Evolutionary conservation across 106 monocot species (phyloP).

Genomic region (Gastrodia elata): DNA sequence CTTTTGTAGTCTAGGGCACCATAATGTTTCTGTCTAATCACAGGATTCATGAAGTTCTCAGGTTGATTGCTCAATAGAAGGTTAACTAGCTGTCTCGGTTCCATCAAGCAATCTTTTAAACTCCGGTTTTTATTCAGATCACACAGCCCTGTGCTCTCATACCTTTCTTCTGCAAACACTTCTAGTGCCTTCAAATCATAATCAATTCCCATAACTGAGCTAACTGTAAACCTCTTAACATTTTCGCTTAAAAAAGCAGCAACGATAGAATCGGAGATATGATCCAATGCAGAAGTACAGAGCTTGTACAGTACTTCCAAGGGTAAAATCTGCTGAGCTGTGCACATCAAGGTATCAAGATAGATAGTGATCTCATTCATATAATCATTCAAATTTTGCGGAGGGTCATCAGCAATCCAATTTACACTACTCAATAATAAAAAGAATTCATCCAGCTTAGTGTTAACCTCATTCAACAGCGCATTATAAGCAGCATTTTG

Average conservation of each 20-base stretch:
- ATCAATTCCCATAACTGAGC: conserved; percentile 41
- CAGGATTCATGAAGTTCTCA: conserved; percentile 69
- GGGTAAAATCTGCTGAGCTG: conserved; percentile 40
- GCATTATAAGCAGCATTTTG: conserved; percentile 43
- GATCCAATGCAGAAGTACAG: conserved; percentile 29
- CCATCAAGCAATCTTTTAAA: conserved; percentile 42
- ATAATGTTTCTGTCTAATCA: conserved; percentile 56
- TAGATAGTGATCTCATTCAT: conserved; percentile 35
- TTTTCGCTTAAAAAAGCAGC: conserved; percentile 38
- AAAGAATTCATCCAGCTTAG: conserved; percentile 48
- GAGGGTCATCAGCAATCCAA: conserved; percentile 54
- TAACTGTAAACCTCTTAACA: conserved; percentile 56
- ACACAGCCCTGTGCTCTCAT: conserved; percentile 16
- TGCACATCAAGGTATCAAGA: conserved; percentile 35
- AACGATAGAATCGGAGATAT: conserved; percentile 42
- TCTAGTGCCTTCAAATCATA: conserved; percentile 47
- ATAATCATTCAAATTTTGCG: conserved; percentile 36
- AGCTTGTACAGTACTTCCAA: conserved; percentile 38
- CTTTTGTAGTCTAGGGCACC: conserved; percentile 54
- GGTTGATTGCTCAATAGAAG: conserved; percentile 50
- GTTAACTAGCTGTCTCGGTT: conserved; percentile 52
- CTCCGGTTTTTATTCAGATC: conserved; percentile 33
- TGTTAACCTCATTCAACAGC: conserved; percentile 22
- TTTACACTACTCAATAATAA: conserved; percentile 37
- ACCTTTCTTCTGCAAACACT: conserved; percentile 41